phyloP scores from a whole-genome alignment of 1,139 yeast species.

The Kurtzmaniella natalensis region DNA sequence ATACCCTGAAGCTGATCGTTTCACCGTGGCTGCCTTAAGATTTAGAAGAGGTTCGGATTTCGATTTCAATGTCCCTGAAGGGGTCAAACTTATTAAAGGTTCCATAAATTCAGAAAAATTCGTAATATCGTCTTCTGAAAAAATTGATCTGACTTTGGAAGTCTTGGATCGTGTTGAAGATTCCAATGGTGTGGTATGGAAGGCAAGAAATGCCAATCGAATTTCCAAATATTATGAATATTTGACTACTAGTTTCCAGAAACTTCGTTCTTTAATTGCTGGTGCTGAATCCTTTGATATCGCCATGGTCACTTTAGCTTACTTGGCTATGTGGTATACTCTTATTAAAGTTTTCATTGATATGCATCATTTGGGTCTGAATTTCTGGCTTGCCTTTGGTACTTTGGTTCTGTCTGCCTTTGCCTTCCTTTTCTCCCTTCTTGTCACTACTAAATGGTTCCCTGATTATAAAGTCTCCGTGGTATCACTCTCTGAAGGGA shows the following conservation, averaged over 20 bases:
- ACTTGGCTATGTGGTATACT: constrained; percentile 87
- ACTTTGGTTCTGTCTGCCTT: constrained; percentile 77
- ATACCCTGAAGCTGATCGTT: constrained; percentile 40
- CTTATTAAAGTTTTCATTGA: constrained; percentile 72
- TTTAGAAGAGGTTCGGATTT: constrained; percentile 42
- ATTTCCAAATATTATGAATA: constrained; percentile 65
- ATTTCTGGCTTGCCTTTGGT: constrained; percentile 84
- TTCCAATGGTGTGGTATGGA: constrained; percentile 51
- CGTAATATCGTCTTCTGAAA: constrained; percentile 37
- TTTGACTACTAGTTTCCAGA: constrained; percentile 39
- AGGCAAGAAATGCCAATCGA: constrained; percentile 61
- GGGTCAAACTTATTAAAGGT: constrained; percentile 33
- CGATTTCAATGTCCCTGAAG: constrained; percentile 18
- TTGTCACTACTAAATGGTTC: constrained; percentile 55
- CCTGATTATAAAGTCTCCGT: constrained; percentile 58
- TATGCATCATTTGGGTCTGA: constrained; percentile 79
- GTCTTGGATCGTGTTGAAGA: constrained; percentile 28
- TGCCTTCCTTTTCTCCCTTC: constrained; percentile 81
- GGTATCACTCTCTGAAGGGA: constrained; percentile 79
- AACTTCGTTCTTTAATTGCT: constrained; percentile 50
- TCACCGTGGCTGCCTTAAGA: constrained; percentile 51
- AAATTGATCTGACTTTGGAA: constrained; percentile 30
- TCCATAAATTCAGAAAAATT: constrained; percentile 33
- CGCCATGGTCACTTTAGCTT: constrained; percentile 74
- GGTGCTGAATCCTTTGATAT: constrained; percentile 90